Percentiles rank a stretch among this genome's conserved stretches.
Evolutionary conservation across 163 green algal species (phyloP).

Genomic region (Trebouxiophyceae sp.): DNA sequence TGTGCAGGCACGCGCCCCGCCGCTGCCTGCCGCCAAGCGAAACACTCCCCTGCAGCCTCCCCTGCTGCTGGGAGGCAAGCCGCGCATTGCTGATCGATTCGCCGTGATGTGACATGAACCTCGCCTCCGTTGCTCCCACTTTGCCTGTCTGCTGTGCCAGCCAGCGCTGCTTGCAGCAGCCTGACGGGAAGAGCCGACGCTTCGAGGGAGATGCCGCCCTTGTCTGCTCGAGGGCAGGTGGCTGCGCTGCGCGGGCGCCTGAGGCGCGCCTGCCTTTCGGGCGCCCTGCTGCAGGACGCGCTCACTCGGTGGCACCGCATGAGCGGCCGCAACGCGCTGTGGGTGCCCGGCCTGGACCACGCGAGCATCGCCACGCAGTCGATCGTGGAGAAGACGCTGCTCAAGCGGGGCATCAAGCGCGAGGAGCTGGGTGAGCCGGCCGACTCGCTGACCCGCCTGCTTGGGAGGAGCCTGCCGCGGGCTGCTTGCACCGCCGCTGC

Average conservation of each 20-base stretch:
- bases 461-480: no score
- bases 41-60: neutral
- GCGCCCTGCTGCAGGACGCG: slow-evolving; percentile 85
- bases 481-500: no score
- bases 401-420: slow-evolving; percentile 55
- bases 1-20: no score
- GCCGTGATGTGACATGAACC: neutral
- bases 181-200: no score
- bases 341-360: slow-evolving; percentile 95
- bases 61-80: neutral
- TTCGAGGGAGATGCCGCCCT: no score
- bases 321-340: slow-evolving; percentile 89
- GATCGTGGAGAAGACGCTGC: slow-evolving; percentile 95
- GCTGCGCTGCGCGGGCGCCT: no score
- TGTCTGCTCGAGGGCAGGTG: no score
- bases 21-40: neutral
- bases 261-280: no score
- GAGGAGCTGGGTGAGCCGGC: slow-evolving; percentile 82
- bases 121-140: no score
- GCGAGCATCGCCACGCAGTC: slow-evolving; percentile 96
- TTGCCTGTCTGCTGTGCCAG: no score
- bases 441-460: neutral
- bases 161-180: no score
- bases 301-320: slow-evolving; percentile 90
- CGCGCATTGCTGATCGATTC: neutral